These are phyloP conservation scores for Cardiospermum halicacabum DNA, from an alignment of 345 rosid genomes.

Conservation along the genomic window DNA sequence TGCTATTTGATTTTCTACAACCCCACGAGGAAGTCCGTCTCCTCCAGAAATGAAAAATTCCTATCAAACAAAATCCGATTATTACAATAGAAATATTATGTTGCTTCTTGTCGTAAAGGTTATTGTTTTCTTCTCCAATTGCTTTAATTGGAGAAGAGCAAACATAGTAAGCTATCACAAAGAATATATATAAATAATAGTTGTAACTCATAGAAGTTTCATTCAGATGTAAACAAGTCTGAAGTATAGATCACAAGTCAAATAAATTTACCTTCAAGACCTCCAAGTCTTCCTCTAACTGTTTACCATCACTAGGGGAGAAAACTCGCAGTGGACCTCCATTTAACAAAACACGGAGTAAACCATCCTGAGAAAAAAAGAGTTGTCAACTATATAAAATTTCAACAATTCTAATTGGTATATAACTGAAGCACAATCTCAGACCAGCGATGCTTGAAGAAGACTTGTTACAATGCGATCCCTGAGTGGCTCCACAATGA, in stretches of 20 bases:
- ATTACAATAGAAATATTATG: background rate
- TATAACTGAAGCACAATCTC: constrained; percentile 25
- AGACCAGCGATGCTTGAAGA: constrained; percentile 90
- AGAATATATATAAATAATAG: no score
- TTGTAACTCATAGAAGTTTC: no score
- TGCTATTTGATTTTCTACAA: constrained; percentile 90
- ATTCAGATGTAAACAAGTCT: no score
- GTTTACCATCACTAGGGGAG: constrained; percentile 61
- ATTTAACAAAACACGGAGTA: constrained; percentile 78
- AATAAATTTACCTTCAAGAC: constrained; percentile 61
- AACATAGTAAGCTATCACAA: background rate
- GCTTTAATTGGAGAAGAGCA: background rate
- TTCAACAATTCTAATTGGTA: constrained; percentile 3
- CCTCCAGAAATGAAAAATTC: constrained; percentile 97
- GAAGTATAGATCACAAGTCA: no score
- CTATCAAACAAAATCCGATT: constrained; percentile 27
- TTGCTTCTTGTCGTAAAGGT: background rate
- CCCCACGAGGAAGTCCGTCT: constrained; percentile 96
- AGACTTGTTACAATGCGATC: constrained; percentile 92
- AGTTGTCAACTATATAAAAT: constrained; percentile 14
- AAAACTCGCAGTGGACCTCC: constrained; percentile 82
- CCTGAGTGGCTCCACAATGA: constrained; percentile 84
- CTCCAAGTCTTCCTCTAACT: constrained; percentile 83
- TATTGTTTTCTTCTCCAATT: background rate
- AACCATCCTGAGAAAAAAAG: constrained; percentile 62